Conservation (phyloP, 805 yeast species). For the Candida broadrunensis region DNA sequence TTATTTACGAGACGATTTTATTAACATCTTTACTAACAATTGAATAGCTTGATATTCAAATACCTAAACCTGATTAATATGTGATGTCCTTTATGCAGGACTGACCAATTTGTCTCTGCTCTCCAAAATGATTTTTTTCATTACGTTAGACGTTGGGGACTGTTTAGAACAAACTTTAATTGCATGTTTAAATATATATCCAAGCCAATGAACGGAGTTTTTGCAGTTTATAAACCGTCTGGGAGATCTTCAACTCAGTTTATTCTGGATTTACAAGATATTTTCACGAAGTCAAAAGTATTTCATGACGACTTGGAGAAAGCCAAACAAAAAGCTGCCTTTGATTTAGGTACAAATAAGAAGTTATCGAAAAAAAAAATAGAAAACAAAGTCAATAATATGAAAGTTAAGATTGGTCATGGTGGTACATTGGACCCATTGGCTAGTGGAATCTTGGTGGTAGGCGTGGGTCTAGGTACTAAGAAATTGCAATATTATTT, state of each 20-base stretch:
- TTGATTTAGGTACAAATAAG: conserved; percentile 35
- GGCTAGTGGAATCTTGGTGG: conserved; percentile 90
- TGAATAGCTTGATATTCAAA: conserved; percentile 45
- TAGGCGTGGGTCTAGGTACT: conserved; percentile 93
- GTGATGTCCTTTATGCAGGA: too few species aligned
- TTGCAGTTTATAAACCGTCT: conserved; percentile 86
- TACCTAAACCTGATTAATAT: conserved; percentile 32
- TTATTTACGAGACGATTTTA: too few species aligned
- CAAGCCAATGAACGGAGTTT: conserved; percentile 76
- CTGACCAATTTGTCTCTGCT: too few species aligned
- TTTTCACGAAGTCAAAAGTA: conserved; percentile 57
- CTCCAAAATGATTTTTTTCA: too few species aligned
- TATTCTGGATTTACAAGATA: conserved; percentile 59
- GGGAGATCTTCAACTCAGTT: conserved; percentile 81
- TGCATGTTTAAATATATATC: conserved; percentile 8
- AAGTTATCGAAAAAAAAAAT: conserved; percentile 46
- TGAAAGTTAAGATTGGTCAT: conserved; percentile 88
- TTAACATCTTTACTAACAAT: background rate
- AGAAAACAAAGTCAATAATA: conserved; percentile 47
- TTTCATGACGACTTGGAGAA: conserved; percentile 54
- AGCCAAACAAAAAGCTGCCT: conserved; percentile 44
- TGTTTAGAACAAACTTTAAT: too few species aligned
- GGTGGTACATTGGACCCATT: conserved; percentile 97
- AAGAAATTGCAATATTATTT: conserved; percentile 72
- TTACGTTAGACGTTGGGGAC: too few species aligned